Percentiles rank a stretch among this genome's conserved stretches.
These are phyloP conservation scores for Coemansia sp. DNA, from an alignment of 192 early-diverging fungal genomes.

Conservation along the genomic window DNA sequence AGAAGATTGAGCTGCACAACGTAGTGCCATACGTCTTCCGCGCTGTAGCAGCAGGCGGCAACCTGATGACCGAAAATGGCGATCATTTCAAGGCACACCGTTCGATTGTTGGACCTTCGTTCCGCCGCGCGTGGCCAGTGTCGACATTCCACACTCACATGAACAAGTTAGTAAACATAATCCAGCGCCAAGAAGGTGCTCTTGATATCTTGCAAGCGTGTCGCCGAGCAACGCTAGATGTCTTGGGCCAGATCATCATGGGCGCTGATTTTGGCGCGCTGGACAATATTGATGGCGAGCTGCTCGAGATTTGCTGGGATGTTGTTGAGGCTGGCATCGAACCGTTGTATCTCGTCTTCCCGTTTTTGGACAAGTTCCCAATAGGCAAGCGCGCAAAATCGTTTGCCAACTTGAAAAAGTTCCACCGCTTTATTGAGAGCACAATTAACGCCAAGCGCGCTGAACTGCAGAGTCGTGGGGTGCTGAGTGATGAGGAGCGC, in stretches of 20 bases:
- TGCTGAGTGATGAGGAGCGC: slow-evolving; percentile 43
- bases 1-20: slow-evolving; percentile 50
- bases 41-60: slow-evolving; percentile 44
- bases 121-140: slow-evolving; percentile 48
- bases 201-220: slow-evolving; percentile 37
- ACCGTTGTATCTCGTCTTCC: slow-evolving; percentile 52
- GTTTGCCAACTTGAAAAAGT: slow-evolving; percentile 31
- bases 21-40: slow-evolving; percentile 44
- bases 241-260: slow-evolving; percentile 48
- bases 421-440: slow-evolving; percentile 45
- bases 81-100: slow-evolving; percentile 47
- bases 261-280: slow-evolving; percentile 49
- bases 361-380: slow-evolving; percentile 48
- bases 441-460: slow-evolving; percentile 39
- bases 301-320: slow-evolving; percentile 47
- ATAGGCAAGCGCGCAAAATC: slow-evolving; percentile 36
- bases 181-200: slow-evolving; percentile 2
- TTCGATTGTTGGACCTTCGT: slow-evolving; percentile 42
- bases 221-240: slow-evolving; percentile 42
- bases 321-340: slow-evolving; percentile 44
- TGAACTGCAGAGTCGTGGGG: slow-evolving; percentile 17
- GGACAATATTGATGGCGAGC: slow-evolving; percentile 39
- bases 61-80: slow-evolving; percentile 50
- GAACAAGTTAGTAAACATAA: slow-evolving; percentile 27
- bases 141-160: slow-evolving; percentile 32